Base-by-base conservation (phyloP, 192 early-diverging fungal species). In the Thamnidium elegans region DNA sequence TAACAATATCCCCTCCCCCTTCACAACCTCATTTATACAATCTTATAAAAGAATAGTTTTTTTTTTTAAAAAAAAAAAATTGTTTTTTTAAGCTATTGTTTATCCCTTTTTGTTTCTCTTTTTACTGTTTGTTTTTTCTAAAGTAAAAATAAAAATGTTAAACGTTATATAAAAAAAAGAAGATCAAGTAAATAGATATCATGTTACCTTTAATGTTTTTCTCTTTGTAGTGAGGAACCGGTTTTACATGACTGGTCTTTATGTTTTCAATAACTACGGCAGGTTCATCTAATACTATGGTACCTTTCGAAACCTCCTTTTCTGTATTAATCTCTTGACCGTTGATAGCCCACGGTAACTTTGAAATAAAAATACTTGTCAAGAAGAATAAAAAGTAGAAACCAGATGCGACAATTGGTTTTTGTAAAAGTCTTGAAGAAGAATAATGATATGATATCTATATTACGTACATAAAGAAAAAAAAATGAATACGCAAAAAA, bases 371-470 rank as follows among this genome's bases (percentile, higher is more conserved):
- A 19, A 85, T 84, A 7, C 82, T 82, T 51, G 85, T 44, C 9
- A 71, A 68, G 80, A 88, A 87, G 48, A 87, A 9, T 2, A 21
- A 63, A 59, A 89, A 74, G 46, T 90, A 39, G 34, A 72, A 68
- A 0, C 52, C 45, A 6, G 79, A 78, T 20, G 84, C 75, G 3
- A 72, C 81, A 21, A 84, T 42, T 19, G 90, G 90, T 66, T 92
- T 92, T 61, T 77, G 77, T 60, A 87, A 72, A 34, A 86, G 73
- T 26, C 75, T 61, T 14, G 56, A 0, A n/a, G 36, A 26, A 10
- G 78, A 61, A 65, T 78, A 83, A 23, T 69, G 59, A 60, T 92
- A 92, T 30, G 77, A 77, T 14, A 90, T 71, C 71, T 73, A 64
- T 1, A 15, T 36, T 36, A 36, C 7, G 34, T 6, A 39, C 36